Conservation (phyloP, 495 filamentous ascomycete species). For the Lophiotrema nucula region DNA sequence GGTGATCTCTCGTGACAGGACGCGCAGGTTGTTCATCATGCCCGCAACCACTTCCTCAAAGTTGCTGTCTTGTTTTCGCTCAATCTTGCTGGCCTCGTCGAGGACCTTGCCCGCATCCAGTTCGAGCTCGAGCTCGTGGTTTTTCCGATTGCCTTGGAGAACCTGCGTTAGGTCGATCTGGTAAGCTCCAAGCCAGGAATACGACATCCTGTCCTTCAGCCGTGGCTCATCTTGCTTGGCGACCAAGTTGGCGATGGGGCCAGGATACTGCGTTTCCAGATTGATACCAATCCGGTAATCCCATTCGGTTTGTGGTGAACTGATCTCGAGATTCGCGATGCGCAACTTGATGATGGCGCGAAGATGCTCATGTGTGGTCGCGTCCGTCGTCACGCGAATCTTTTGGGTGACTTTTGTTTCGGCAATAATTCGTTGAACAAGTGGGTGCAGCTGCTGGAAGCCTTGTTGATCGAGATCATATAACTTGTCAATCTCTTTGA, state of each 20-base stretch:
- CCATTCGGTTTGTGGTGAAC: slow-evolving; percentile 32
- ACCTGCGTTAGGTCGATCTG: slow-evolving; percentile 34
- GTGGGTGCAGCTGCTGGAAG: slow-evolving; percentile 9
- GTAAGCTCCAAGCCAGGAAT: slow-evolving; percentile 17
- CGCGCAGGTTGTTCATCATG: slow-evolving; percentile 32
- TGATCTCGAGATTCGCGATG: slow-evolving; percentile 31
- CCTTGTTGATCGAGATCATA: slow-evolving; percentile 24
- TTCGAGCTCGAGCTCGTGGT: slow-evolving; percentile 33
- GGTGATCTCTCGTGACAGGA: slow-evolving; percentile 28
- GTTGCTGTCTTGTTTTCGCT: background rate
- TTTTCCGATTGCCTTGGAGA: slow-evolving; percentile 16
- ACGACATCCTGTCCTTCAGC: slow-evolving; percentile 27
- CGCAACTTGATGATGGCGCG: slow-evolving; percentile 25
- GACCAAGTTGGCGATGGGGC: slow-evolving; percentile 13
- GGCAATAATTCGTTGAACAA: slow-evolving; percentile 3
- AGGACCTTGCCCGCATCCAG: slow-evolving; percentile 15
- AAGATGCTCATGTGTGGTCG: slow-evolving; percentile 4
- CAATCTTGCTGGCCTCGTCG: slow-evolving; percentile 2
- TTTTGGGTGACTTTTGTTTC: background rate
- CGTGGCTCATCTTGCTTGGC: slow-evolving; percentile 7
- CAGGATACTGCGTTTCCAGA: slow-evolving; percentile 30
- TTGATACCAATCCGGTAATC: slow-evolving; percentile 35
- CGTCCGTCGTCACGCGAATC: slow-evolving; percentile 23
- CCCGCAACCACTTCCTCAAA: slow-evolving; percentile 26
- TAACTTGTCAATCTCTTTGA: slow-evolving; percentile 22